Conservation (phyloP, 2,329 filamentous ascomycete genomes). For the Ophiostoma himal-ulmi region DNA sequence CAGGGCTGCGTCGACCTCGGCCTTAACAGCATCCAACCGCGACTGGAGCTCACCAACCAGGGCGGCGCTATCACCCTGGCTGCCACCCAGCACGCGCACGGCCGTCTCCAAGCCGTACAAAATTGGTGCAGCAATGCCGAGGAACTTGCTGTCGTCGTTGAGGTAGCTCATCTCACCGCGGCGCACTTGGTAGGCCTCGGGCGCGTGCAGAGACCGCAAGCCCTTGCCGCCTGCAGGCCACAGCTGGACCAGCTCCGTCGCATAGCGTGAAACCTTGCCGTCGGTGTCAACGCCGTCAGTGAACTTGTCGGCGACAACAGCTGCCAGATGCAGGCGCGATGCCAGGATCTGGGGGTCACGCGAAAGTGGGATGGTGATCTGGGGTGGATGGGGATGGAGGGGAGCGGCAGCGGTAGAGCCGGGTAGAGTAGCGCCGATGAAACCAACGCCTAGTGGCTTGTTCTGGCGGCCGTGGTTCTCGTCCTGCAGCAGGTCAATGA, state of each 20-base stretch:
- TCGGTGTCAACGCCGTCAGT: constrained; percentile 30
- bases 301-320: constrained; percentile 35
- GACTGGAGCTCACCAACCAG: constrained; percentile 37
- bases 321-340: constrained; percentile 40
- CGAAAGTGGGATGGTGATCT: constrained; percentile 31
- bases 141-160: constrained; percentile 33
- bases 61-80: constrained; percentile 22
- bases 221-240: constrained; percentile 39
- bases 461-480: constrained; percentile 34
- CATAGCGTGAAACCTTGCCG: constrained; percentile 33
- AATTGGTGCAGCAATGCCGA: constrained; percentile 35
- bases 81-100: constrained; percentile 36
- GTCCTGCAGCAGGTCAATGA: constrained; percentile 47
- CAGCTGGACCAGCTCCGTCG: constrained; percentile 33
- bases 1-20: constrained; percentile 29
- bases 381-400: constrained; percentile 22
- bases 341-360: constrained; percentile 42
- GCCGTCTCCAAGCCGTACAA: constrained; percentile 44
- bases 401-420: constrained; percentile 8
- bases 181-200: constrained; percentile 30
- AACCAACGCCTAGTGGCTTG: constrained; percentile 21
- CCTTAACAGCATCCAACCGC: constrained; percentile 34
- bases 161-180: constrained; percentile 33
- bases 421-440: background rate
- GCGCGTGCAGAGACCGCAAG: constrained; percentile 36